Evolutionary conservation across 768 basidiomycete genomes (phyloP), one percentile per base, ranked within the genome.

Genomic region (Amanita inopinata): DNA sequence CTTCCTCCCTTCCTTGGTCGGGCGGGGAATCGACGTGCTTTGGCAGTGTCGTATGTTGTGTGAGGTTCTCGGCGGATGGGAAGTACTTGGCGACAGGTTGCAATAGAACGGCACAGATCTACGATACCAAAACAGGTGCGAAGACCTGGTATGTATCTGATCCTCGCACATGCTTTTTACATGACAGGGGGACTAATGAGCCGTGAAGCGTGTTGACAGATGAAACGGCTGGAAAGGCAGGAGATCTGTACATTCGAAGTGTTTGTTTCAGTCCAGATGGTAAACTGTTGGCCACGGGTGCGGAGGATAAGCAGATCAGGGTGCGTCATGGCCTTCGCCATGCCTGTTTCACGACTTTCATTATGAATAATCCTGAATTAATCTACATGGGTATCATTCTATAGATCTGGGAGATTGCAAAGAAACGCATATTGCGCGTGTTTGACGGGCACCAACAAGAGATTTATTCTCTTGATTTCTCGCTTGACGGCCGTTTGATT

Each of bases 81-180:
- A 89, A 86, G 59, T 87, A 70, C 53, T 73, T 98, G 33, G 94
- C 93, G 20, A 96, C 93, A 8, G 94, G 93, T 9, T 98, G 93
- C 64, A 98, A 98, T 63, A 74, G 89, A 31, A 89, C 90, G 0
- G 90, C 92, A 14, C 92, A 96, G 61, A 92, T 98, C 44, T 97
- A 87, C 58, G 90, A 97, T 57, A 85, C 84, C 19, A 85, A 85
- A 63, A 83, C 86, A 0, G 93, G 93, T 5, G 59, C 56, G 0
- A 90, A 88, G 64, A 82, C 82, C 22, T 91, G 84, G 92, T 91
- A 50, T 43, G 79, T 54, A n/a, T n/a, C n/a, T n/a, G n/a, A n/a
- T n/a, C n/a, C n/a, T n/a, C n/a, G n/a, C n/a, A n/a, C n/a, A n/a
- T n/a, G n/a, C n/a, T n/a, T n/a, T n/a, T n/a, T n/a, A n/a, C n/a